Evolutionary conservation across 192 early-diverging fungal genomes (phyloP), one percentile per base, ranked within the genome.

Genomic region (Cladochytrium replicatum): DNA sequence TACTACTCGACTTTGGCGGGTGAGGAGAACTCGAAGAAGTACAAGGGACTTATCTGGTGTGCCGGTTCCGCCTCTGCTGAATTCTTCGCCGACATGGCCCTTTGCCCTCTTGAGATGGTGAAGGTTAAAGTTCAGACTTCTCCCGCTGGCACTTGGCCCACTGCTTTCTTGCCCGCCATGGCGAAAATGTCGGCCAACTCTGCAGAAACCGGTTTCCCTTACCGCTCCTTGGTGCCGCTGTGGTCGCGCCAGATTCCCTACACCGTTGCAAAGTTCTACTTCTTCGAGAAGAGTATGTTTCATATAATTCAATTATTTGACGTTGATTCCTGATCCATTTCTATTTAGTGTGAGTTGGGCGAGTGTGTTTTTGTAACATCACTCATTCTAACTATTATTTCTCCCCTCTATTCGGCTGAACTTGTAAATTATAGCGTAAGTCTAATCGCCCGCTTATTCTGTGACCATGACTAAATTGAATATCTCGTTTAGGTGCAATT

Each of bases 111-210:
- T 75, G 88, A 90, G 72, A 83, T 87, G 37, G 69, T 87, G 41
- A 87, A 87, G 73, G 83, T 90, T 52, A 83, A 83, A 58, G 85
- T 86, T 73, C 87, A 89, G 69, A 87, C 85, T 49, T 82, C 83
- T 23, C 52, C 71, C 37, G 74, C 80, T 27, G 66, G 62, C 29
- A 83, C 83, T 17, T 90, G 82, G 60, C 85, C 88, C 48, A 75
- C 68, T 46, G 72, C 66, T 42, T 77, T 78, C 48, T 29, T 66
- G 15, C 78, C 79, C 57, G 88, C 83, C 43, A 24, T 60, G 28
- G 43, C 61, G 26, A 56, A 54, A 43, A 68, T 68, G 53, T 29
- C 40, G 27, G 58, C 57, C 48, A 51, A 68, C 29, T 19, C 41
- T 55, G 86, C 85, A 30, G 38, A 80, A 28, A 68, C 66, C 63